These are phyloP conservation scores for Macrophomina pseudophaseolina DNA, from an alignment of 2,329 filamentous ascomycete genomes.

Conservation along the genomic window DNA sequence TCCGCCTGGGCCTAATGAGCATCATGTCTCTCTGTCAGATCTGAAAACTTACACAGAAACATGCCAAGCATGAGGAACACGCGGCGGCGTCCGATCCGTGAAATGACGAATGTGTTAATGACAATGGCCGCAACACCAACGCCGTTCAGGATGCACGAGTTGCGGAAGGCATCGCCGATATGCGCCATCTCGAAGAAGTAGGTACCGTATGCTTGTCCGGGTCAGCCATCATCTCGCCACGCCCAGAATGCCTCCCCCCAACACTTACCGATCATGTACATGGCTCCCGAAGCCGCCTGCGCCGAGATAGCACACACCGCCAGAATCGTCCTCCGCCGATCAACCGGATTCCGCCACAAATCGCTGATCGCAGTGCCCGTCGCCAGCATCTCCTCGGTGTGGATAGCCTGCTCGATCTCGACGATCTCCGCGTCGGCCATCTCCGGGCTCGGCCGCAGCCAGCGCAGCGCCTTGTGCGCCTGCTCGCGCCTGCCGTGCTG, in stretches of 20 bases:
- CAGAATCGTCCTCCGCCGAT: constrained; percentile 57
- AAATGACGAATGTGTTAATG: constrained; percentile 59
- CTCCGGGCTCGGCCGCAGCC: constrained; percentile 37
- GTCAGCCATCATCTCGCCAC: not conserved
- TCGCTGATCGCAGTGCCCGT: constrained; percentile 57
- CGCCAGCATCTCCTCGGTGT: constrained; percentile 50
- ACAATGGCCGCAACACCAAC: constrained; percentile 61
- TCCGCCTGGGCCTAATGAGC: constrained; percentile 36
- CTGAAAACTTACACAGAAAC: constrained; percentile 47
- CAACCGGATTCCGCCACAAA: constrained; percentile 58
- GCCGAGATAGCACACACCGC: constrained; percentile 55
- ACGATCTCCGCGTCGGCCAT: constrained; percentile 34
- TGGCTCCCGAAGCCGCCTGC: constrained; percentile 61
- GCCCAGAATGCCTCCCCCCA: rapidly evolving
- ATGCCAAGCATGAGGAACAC: constrained; percentile 60
- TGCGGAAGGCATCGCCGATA: constrained; percentile 56
- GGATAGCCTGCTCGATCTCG: constrained; percentile 38
- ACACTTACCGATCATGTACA: constrained; percentile 48
- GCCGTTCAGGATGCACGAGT: constrained; percentile 60
- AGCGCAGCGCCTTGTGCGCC: constrained; percentile 34
- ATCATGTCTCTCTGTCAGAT: too few species aligned
- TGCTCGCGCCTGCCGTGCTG: constrained; percentile 32
- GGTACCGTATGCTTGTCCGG: constrained; percentile 36
- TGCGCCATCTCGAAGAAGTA: constrained; percentile 43
- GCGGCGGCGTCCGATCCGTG: constrained; percentile 58